A percentile compares a stretch with the other conserved stretches of the same genome.
Conservation (phyloP, 2,329 filamentous ascomycete genomes). For the Herpotrichia juniperi region DNA sequence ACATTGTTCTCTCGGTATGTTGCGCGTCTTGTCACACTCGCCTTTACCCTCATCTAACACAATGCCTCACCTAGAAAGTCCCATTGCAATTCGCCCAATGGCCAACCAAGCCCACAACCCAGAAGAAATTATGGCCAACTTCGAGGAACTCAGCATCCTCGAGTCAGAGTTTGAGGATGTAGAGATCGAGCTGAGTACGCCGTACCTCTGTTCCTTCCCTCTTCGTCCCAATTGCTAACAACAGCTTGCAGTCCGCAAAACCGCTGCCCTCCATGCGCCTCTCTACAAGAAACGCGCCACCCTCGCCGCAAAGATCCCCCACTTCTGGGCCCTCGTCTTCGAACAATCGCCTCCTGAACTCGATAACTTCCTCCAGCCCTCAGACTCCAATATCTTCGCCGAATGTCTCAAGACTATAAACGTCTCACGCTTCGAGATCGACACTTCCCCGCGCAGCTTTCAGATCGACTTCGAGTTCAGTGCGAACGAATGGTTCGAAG, state of each 20-base stretch:
- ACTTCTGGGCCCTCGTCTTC: constrained; percentile 95
- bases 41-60: not conserved
- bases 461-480: constrained; percentile 74
- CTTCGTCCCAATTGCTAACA: constrained; percentile 6
- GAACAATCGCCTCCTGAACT: constrained; percentile 85
- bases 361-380: constrained; percentile 84
- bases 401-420: constrained; percentile 70
- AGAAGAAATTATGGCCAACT: constrained; percentile 48
- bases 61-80: constrained; percentile 24
- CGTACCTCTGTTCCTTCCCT: constrained; percentile 5
- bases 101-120: constrained; percentile 24
- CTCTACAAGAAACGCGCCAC: constrained; percentile 79
- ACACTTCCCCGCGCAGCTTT: constrained; percentile 80
- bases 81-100: constrained; percentile 26
- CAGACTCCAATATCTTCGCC: constrained; percentile 76
- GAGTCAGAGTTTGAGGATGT: constrained; percentile 85
- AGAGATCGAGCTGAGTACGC: constrained; percentile 79
- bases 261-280: constrained; percentile 69
- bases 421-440: constrained; percentile 82
- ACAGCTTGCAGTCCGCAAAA: constrained; percentile 68
- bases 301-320: constrained; percentile 73
- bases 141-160: constrained; percentile 78
- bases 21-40: not conserved
- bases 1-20: constrained; percentile 4
- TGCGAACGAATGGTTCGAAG: constrained; percentile 81